Base-by-base conservation (phyloP, 257 asterid genomes). In the Voacanga thouarsii region DNA sequence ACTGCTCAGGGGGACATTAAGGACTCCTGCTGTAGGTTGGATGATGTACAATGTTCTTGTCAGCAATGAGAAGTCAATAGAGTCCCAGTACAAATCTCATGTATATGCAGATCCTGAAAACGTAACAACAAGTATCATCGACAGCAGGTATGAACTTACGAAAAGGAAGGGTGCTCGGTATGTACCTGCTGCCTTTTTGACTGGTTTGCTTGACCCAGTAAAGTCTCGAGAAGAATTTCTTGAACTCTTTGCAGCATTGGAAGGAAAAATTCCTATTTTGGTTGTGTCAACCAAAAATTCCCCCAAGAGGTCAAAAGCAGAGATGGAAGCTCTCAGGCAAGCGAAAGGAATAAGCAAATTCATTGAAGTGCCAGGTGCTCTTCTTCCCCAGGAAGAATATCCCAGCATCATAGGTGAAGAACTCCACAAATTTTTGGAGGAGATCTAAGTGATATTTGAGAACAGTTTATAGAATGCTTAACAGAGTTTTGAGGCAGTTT, bases 21-120 rank as follows among this genome's bases (percentile, higher is more conserved):
- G 98, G 84, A 93, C 98, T 70, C 98, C 99, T 44, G 98, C 99
- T 50, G 81, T 95, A 50, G 99, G 99, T 50, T 95, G 99, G 99
- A 88, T 95, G 98, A 91, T 95, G 99, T 95, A 95, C 92, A 95
- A 91, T 75, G 85, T 88, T 65, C 97, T 93, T 24, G 99, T 95
- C 72, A 93, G 99, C 93, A 95, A 95, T 55, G 96, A 89, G 87
- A 95, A 95, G 81, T 87, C 99, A 69, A 93, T 95, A 76, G 82
- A 86, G 74, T 95, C 99, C 49, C 99, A 95, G 76, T 95, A 95
- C 90, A 90, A 88, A 84, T 95, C 99, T 81, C 99, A 95, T 51
- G 99, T 95, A 63, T 93, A 93, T 75, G 92, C 99, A 3, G 87
- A 93, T 75, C 97, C 99, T 12, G 91, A 88, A 43, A 95, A 95